A percentile compares a stretch with the other conserved stretches of the same genome.
phyloP scores from a whole-genome alignment of 495 filamentous ascomycete genomes.

The Daldinia loculata region DNA sequence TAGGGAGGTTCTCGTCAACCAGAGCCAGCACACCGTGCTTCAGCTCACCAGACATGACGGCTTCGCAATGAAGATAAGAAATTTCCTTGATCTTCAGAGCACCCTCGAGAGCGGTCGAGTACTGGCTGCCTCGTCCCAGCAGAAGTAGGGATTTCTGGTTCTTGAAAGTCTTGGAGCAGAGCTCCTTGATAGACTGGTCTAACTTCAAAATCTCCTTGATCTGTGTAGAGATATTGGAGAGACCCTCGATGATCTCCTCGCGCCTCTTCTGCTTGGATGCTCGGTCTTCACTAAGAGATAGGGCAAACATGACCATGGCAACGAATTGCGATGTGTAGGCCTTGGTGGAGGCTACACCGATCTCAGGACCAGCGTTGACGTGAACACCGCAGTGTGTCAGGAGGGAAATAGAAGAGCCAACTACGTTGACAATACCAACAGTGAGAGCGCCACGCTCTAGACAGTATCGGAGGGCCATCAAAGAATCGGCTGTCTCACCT shows the following conservation, averaged over 20 bases:
- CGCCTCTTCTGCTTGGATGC: slow-evolving; percentile 92
- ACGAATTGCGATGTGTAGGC: slow-evolving; percentile 99
- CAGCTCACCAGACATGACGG: slow-evolving; percentile 98
- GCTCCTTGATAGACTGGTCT: slow-evolving; percentile 90
- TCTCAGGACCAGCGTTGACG: slow-evolving; percentile 98
- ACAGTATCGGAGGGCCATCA: slow-evolving; percentile 97
- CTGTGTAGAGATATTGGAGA: slow-evolving; percentile 84
- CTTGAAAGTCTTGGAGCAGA: slow-evolving; percentile 91
- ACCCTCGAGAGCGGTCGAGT: slow-evolving; percentile 96
- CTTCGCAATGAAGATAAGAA: slow-evolving; percentile 98
- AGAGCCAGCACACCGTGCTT: slow-evolving; percentile 98
- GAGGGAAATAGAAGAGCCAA: slow-evolving; percentile 97
- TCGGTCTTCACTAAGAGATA: slow-evolving; percentile 94
- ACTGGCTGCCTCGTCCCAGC: slow-evolving; percentile 92
- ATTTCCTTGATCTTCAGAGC: slow-evolving; percentile 99
- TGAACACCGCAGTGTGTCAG: slow-evolving; percentile 99
- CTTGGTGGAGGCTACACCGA: slow-evolving; percentile 98
- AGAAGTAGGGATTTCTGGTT: slow-evolving; percentile 95
- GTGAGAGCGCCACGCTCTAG: slow-evolving; percentile 95
- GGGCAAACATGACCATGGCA: slow-evolving; percentile 98
- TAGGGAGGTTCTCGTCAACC: slow-evolving; percentile 96
- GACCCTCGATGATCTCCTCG: slow-evolving; percentile 96
- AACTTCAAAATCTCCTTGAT: slow-evolving; percentile 90
- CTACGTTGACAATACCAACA: slow-evolving; percentile 97
- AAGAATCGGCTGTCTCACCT: slow-evolving; percentile 97